phyloP scores from a whole-genome alignment of 169 alveolate genomes.

The Cryptosporidium xiaoi region DNA sequence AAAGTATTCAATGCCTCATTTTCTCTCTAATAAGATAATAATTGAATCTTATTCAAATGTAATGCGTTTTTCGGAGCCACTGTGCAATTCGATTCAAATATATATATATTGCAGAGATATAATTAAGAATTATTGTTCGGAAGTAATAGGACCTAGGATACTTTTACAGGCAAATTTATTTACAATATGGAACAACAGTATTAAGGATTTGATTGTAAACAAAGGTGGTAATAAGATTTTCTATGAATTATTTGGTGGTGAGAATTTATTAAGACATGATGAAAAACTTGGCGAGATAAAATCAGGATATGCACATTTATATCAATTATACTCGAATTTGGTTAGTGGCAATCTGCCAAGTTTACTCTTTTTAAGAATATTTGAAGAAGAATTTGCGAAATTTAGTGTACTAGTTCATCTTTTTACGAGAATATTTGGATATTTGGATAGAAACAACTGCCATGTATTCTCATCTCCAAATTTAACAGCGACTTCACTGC shows the following conservation, averaged over 20 bases:
- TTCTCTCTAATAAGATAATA: slow-evolving; percentile 43
- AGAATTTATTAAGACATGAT: not conserved
- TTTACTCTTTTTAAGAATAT: slow-evolving; percentile 11
- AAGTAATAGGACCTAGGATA: slow-evolving; percentile 55
- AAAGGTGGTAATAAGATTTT: slow-evolving; percentile 12
- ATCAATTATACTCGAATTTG: slow-evolving; percentile 28
- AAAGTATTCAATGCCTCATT: slow-evolving; percentile 36
- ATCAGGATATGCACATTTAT: not conserved
- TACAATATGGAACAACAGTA: slow-evolving; percentile 48
- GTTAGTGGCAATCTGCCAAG: slow-evolving; percentile 47
- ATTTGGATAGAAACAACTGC: slow-evolving; percentile 63
- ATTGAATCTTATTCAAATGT: slow-evolving; percentile 54
- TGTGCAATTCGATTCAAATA: slow-evolving; percentile 42
- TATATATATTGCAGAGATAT: slow-evolving; percentile 56
- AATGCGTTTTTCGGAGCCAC: slow-evolving; percentile 36
- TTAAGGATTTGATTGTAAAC: slow-evolving; percentile 21
- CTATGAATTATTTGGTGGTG: not conserved
- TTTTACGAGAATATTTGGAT: slow-evolving; percentile 32
- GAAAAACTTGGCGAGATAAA: no score
- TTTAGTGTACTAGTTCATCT: slow-evolving; percentile 53
- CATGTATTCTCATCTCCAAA: slow-evolving; percentile 60
- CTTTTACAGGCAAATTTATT: slow-evolving; percentile 62
- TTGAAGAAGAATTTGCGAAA: slow-evolving; percentile 70
- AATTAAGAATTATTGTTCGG: slow-evolving; percentile 37
- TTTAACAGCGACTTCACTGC: slow-evolving; percentile 27